Evolutionary conservation across 2,329 filamentous ascomycete genomes (phyloP).

Genomic region (Metarhizium guizhouense): DNA sequence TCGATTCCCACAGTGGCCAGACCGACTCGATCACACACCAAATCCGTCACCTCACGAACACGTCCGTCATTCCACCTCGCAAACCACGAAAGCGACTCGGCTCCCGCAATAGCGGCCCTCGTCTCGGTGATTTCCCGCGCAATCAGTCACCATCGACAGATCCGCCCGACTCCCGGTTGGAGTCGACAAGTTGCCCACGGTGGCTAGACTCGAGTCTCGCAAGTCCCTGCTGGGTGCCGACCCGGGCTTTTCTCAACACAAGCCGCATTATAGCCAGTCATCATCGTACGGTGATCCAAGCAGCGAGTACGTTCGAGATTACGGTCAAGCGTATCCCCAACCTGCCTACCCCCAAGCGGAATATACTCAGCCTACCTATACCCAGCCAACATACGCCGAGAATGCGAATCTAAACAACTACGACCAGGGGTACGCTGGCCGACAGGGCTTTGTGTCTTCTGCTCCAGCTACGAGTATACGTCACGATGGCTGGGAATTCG

Average conservation of each 20-base stretch:
- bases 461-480: constrained; percentile 21
- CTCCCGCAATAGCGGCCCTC: background rate
- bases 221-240: constrained; percentile 31
- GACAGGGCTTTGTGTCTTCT: constrained; percentile 27
- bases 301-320: constrained; percentile 21
- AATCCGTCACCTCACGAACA: background rate
- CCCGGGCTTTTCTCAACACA: constrained; percentile 26
- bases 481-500: constrained; percentile 52
- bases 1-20: too few relatives aligned
- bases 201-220: constrained; percentile 33
- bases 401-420: constrained; percentile 20
- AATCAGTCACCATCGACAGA: background rate
- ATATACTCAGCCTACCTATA: constrained; percentile 16
- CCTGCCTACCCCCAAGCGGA: constrained; percentile 20
- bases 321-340: constrained; percentile 24
- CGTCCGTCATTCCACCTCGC: background rate
- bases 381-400: constrained; percentile 19
- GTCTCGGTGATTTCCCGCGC: background rate
- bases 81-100: background rate
- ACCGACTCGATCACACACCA: too few relatives aligned
- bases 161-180: constrained; percentile 25
- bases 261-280: constrained; percentile 15
- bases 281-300: constrained; percentile 6
- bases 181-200: constrained; percentile 23
- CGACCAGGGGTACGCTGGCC: constrained; percentile 27